Evolutionary conservation across 495 filamentous ascomycete genomes (phyloP), one percentile per base, ranked within the genome.

Genomic region (Podospora pseudopauciseta): DNA sequence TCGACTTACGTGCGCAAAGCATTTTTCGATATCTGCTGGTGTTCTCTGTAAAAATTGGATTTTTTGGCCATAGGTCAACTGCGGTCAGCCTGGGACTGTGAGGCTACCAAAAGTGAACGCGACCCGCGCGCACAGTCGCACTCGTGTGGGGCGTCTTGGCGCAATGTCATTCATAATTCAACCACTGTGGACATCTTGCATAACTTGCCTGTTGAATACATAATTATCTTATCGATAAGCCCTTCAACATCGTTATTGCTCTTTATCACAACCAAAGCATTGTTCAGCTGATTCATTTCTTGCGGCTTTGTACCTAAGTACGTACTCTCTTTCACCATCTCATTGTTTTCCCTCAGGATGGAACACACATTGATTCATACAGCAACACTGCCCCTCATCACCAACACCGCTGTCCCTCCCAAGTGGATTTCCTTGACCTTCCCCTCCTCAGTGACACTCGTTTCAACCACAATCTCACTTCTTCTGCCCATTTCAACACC

Each of bases 401-500:
- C 85, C 59, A 83, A 79, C n/a, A 86, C 84, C 3, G 87, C 86
- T 44, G 75, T 80, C 0, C 88, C 88, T 23, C 81, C 86, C 67
- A 90, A 65, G 69, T 78, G 80, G 19, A 90, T 76, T 60, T 80
- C 79, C 65, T 83, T 80, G 61, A 90, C 73, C 60, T 68, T 67
- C 15, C 74, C 76, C 56, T 76, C 61, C 44, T 72, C 73, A 71
- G 80, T 71, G 19, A 67, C 76, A 62, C 85, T 82, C 34, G 76
- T 80, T 54, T 83, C 81, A 20, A 85, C 79, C 9, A 60, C 63
- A 65, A 86, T 85, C 39, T 80, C 83, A 80, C 90, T 92, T 70
- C 78, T 79, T 67, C 90, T 79, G 0, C 89, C 90, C 88, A 93
- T 94, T 80, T 94, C 91, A 15, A 93, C 88, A 0, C 91, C 91